Evolutionary conservation across 345 rosid genomes (phyloP), one percentile per base, ranked within the genome.

Genomic region (Gossypium longicalyx): DNA sequence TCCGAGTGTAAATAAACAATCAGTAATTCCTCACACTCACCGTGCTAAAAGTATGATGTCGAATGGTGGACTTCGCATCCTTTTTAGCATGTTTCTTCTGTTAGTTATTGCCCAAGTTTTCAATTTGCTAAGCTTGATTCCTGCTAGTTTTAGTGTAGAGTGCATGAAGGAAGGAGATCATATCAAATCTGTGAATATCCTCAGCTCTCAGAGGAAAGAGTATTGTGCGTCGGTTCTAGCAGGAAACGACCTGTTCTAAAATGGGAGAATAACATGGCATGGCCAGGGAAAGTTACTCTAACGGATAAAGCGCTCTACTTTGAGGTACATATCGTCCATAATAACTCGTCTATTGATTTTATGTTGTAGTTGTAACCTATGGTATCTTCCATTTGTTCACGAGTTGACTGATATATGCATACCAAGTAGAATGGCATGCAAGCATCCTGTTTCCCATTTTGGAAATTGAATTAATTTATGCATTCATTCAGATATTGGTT

Each of bases 201-300:
- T 16, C 80, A 82, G 82, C 73, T 87, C 63, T 83, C 86, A 45
- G 76, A 79, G 60, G 99, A 94, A 87, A 85, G 82, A 81, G 82
- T 94, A 71, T 82, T 92, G 79, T 92, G 99, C 81, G 75, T 90
- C 66, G 99, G 86, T 67, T 80, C 97, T 73, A 87, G 90, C 89
- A 84, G 87, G 85, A 94, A 92, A 80, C 87, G 87, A 58, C 98
- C 99, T 65, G 99, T 92, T 78, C 88, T 94, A 58, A 92, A 89
- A 77, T 94, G 98, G 99, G 96, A 90, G 76, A 91, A 89, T 76
- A 89, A 89, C 78, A 88, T 89, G 78, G 97, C 94, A 69, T 94
- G 97, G 99, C 99, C 99, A 0, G 98, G 99, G 76, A 92, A 86
- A 82, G 86, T 94, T 74, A 86, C 82, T 70, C 80, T 94, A 82